Percentiles rank a stretch among this genome's conserved stretches.
phyloP scores from a whole-genome alignment of 1,139 yeast species.

The Yamadazyma taylorii region DNA sequence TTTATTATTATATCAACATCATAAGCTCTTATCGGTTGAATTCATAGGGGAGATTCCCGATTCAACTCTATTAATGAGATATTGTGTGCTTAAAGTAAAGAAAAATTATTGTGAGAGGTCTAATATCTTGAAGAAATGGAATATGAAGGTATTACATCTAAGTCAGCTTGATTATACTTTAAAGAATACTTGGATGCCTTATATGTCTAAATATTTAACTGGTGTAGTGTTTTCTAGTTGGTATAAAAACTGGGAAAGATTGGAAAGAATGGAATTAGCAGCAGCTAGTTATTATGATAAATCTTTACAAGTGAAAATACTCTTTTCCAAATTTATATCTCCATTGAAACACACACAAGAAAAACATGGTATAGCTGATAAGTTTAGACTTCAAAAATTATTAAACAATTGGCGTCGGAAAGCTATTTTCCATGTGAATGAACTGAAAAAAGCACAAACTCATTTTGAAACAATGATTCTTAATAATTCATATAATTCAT shows the following conservation, averaged over 20 bases:
- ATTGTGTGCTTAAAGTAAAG: constrained; percentile 20
- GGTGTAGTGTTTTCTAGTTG: constrained; percentile 9
- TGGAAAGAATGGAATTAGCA: constrained; percentile 7
- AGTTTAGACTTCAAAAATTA: background rate
- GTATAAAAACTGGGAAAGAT: constrained; percentile 6
- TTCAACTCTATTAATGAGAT: constrained; percentile 30
- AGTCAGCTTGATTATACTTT: constrained; percentile 12
- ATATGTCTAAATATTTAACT: background rate
- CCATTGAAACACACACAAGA: constrained; percentile 2
- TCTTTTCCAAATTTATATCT: constrained; percentile 13
- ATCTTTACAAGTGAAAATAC: constrained; percentile 8
- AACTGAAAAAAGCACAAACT: background rate
- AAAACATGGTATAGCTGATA: constrained; percentile 2
- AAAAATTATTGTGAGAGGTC: constrained; percentile 5
- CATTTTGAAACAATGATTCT: background rate
- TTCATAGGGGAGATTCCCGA: constrained; percentile 2
- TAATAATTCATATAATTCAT: background rate
- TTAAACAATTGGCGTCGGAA: constrained; percentile 10
- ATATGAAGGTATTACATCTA: constrained; percentile 9
- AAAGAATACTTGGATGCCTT: constrained; percentile 11
- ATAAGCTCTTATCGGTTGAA: constrained; percentile 17
- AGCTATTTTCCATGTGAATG: background rate
- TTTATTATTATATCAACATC: constrained; percentile 22
- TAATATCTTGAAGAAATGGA: constrained; percentile 20
- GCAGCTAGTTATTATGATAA: constrained; percentile 13